Evolutionary conservation across 352 stramenopile genomes (phyloP).

Genomic region (Globisporangium heterothallicum): DNA sequence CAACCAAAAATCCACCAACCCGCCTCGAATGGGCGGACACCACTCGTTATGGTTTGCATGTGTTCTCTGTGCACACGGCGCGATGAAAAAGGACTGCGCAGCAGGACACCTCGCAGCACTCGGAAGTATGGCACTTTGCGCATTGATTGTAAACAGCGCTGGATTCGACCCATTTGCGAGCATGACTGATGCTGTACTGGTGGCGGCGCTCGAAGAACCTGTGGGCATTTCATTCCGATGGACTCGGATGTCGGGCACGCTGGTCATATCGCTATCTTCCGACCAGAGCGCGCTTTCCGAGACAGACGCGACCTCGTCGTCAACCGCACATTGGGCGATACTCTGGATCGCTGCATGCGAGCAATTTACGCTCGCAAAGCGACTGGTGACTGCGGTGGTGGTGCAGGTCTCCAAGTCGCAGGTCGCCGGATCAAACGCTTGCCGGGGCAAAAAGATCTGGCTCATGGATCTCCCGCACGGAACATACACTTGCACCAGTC

Average conservation of each 20-base stretch:
- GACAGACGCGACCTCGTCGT: neutral
- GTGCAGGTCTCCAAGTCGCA: conserved; percentile 4
- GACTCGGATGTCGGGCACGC: conserved; percentile 2
- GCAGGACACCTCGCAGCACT: neutral
- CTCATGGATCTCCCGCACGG: conserved; percentile 7
- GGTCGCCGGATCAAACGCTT: conserved; percentile 1
- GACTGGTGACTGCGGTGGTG: neutral
- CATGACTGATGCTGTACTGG: neutral
- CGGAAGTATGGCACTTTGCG: neutral
- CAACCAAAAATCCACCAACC: conserved; percentile 8
- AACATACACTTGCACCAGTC: conserved; percentile 11
- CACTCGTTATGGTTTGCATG: conserved; percentile 3
- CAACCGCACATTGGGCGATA: conserved; percentile 5
- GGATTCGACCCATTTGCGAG: neutral
- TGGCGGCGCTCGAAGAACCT: neutral
- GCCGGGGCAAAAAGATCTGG: conserved; percentile 3
- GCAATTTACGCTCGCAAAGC: conserved; percentile 8
- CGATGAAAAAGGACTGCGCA: neutral
- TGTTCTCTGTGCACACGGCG: conserved; percentile 1
- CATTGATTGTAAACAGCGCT: conserved; percentile 6
- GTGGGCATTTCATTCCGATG: neutral
- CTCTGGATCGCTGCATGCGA: neutral
- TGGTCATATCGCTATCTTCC: conserved; percentile 4
- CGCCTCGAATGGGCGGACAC: neutral
- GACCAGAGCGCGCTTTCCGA: conserved; percentile 2